Base-by-base conservation (phyloP, 176 grass and related monocot genomes). In the Dendrocalamus sinicus region DNA sequence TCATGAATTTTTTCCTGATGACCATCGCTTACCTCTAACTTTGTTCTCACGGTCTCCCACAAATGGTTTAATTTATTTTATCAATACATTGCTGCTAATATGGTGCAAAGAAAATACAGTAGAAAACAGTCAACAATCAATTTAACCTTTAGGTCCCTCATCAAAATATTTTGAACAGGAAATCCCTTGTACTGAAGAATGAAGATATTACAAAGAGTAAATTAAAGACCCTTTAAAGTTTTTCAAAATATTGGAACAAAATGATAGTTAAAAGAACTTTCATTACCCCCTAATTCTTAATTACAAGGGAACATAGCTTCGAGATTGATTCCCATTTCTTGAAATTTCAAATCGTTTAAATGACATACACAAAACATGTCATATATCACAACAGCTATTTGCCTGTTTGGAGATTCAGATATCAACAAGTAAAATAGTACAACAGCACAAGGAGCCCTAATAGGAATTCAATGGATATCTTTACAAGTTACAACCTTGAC, bases 401-500 rank as follows among this genome's bases (percentile, higher is more conserved):
- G 71, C 69, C 12, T 89, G 82, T 46, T 72, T 74, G 60, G 32
- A 75, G 45, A 67, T 85, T 37, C 9, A 59, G 2, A 59, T 52
- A 44, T 57, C 64, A 67, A 69, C 17, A 58, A 9, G n/a, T 54
- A 72, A 53, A 53, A 81, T 40, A 24, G 30, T 5, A 70, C 43
- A 75, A 70, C 47, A 85, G 53, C 61, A 44, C 41, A 78, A 82
- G 13, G 23, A 86, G 54, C 48, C 43, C 67, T 73, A 63, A 73
- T 55, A 79, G 59, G 43, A 83, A 80, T 60, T 73, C 45, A 77
- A 78, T 78, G 40, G 60, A 79, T 64, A 70, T 86, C 44, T 45
- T 91, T 87, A 92, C 39, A 81, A 45, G 79, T 81, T 70, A 82
- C 83, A 95, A 98, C 95, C 95, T 93, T 92, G 95, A 93, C 80